Evolutionary conservation across 257 asterid species (phyloP), one percentile per base, ranked within the genome.

Genomic region (Solanum piurae): DNA sequence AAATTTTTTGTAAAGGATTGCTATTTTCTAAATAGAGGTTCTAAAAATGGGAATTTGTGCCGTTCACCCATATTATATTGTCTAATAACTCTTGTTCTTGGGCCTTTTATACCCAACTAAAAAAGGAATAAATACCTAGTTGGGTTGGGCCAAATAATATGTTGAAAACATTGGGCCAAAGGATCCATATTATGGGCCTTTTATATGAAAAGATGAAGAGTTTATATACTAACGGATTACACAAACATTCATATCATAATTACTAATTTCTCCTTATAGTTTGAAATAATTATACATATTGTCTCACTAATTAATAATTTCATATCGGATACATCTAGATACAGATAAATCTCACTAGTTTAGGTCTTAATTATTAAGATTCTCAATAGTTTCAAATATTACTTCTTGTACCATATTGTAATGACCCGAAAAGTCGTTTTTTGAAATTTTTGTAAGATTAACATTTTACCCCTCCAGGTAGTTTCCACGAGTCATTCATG

Each of bases 241-340:
- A 6, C n/a, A 16, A 52, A 16, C 0, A 18, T 16, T 52, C 4
- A 0, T 6, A 52, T 1, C 0, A 52, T 16, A 52, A 1, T 52
- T 52, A 52, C 62, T 16, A 52, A 52, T 52, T 42, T 52, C 62
- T 52, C 23, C 62, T 7, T 52, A 40, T 2, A 2, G 62, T 18
- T 52, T 52, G 10, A 18, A 52, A 52, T 2, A 52, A 52, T 52
- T 52, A 52, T 52, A 52, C 7, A 52, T 6, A 0, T 10, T 2
- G 4, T 52, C 2, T 18, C 62, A 52, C 23, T 1, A 52, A 52
- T 52, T 52, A 52, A 52, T 52, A 52, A 0, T 18, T 52, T 52
- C 0, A 52, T 52, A 52, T 2, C 10, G 18, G n/a, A 52, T 52
- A 6, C 9, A 52, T 9, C 8, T 18, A 7, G 62, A 52, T 52